A percentile compares a stretch with the other conserved stretches of the same genome.
Evolutionary conservation across 78 protist species (phyloP).

Genomic region (Pelomyxa schiedti): DNA sequence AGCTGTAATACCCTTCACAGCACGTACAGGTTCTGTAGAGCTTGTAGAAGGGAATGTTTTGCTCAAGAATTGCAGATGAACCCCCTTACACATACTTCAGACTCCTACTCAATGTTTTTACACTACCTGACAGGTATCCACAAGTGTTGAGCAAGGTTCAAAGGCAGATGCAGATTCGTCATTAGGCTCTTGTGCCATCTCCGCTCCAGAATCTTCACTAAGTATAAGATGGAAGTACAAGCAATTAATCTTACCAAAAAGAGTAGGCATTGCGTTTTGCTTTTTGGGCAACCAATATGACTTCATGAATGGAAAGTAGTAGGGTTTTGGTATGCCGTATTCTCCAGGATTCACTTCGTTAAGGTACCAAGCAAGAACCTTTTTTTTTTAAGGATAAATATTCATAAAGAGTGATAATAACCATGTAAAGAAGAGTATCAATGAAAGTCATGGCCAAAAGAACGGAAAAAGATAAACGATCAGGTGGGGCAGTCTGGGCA

Average conservation of each 20-base stretch:
- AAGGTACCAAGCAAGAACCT: slow-evolving; percentile 18
- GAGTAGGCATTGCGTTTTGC: not conserved
- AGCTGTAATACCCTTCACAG: slow-evolving; percentile 18
- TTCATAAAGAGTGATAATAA: too few species aligned
- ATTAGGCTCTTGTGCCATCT: too few species aligned
- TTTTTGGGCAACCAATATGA: slow-evolving; percentile 3
- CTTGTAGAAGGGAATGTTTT: too few species aligned
- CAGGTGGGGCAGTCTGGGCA: too few species aligned
- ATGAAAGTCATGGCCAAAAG: slow-evolving; percentile 6
- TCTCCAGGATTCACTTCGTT: slow-evolving; percentile 7
- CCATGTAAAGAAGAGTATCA: slow-evolving; percentile 15
- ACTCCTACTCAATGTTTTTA: not conserved
- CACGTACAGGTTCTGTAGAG: too few species aligned
- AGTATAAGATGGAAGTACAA: too few species aligned
- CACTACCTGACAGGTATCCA: slow-evolving; percentile 8
- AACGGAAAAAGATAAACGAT: not conserved
- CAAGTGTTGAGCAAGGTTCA: not conserved
- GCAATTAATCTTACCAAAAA: too few species aligned
- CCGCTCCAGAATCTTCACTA: too few species aligned
- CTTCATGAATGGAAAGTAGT: not conserved
- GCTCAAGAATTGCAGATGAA: too few species aligned
- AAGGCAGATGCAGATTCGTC: not conserved
- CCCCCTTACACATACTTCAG: too few species aligned
- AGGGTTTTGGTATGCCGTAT: slow-evolving; percentile 17
- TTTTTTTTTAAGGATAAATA: too few species aligned